A percentile compares a stretch with the other conserved stretches of the same genome.
Evolutionary conservation across 2,329 filamentous ascomycete species (phyloP).

Genomic region (Scopulariopsis brevicaulis): DNA sequence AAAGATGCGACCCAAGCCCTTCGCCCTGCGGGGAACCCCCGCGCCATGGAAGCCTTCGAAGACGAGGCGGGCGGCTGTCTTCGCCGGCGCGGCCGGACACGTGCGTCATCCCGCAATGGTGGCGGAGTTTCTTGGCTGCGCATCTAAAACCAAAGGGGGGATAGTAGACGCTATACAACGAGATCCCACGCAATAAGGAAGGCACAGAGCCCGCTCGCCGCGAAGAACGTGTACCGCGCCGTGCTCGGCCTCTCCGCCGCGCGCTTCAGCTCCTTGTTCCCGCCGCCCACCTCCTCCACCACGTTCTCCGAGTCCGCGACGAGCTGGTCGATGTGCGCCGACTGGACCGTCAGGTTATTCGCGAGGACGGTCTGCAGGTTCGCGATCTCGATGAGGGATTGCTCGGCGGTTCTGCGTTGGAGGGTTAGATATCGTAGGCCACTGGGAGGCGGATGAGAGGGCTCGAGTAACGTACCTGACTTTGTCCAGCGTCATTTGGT

Average conservation of each 20-base stretch:
- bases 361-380: constrained; percentile 86
- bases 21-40: too few species aligned
- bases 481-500: constrained; percentile 88
- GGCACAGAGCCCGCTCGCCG: constrained; percentile 62
- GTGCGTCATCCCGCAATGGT: not conserved
- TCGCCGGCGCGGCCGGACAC: not conserved
- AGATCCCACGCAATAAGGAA: constrained; percentile 72
- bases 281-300: constrained; percentile 74
- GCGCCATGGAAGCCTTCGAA: not conserved
- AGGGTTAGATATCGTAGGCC: not conserved
- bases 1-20: too few species aligned
- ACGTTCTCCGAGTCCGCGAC: constrained; percentile 75
- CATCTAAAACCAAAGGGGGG: not conserved
- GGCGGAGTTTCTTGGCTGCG: not conserved
- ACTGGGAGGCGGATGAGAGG: not conserved
- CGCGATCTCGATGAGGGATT: constrained; percentile 83
- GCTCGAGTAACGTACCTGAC: constrained; percentile 57
- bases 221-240: constrained; percentile 70
- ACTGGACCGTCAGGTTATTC: constrained; percentile 73
- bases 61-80: not conserved
- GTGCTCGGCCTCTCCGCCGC: constrained; percentile 62
- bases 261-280: constrained; percentile 84
- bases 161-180: constrained; percentile 31
- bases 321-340: constrained; percentile 79
- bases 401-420: constrained; percentile 64